These are phyloP conservation scores for Boletus sp. DNA, from an alignment of 1,284 basidiomycete genomes.

Conservation along the genomic window DNA sequence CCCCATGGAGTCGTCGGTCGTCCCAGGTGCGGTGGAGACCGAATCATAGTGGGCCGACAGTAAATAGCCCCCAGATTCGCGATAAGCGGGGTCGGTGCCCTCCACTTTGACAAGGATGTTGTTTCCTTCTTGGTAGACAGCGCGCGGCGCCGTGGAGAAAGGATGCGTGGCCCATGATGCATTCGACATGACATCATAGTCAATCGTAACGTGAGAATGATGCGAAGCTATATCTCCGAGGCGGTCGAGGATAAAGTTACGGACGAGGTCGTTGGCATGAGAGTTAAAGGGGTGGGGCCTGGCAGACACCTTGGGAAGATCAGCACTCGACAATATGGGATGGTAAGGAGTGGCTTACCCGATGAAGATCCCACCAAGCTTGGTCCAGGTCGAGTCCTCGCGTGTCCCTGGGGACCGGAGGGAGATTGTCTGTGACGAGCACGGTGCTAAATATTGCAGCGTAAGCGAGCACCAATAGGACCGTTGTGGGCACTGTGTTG, in stretches of 20 bases:
- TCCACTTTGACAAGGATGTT: constrained; percentile 72
- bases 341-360: constrained; percentile 38
- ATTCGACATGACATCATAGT: constrained; percentile 59
- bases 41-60: constrained; percentile 82
- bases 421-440: constrained; percentile 53
- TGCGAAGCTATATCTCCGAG: constrained; percentile 45
- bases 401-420: constrained; percentile 45
- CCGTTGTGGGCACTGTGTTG: constrained; percentile 47
- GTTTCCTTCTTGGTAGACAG: constrained; percentile 66
- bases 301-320: constrained; percentile 52
- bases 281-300: constrained; percentile 75
- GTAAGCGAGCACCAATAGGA: constrained; percentile 54
- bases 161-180: constrained; percentile 44
- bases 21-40: constrained; percentile 71
- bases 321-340: not conserved
- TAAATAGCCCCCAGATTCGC: constrained; percentile 51
- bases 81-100: constrained; percentile 44
- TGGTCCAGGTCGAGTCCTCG: constrained; percentile 53
- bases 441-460: constrained; percentile 51
- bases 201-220: constrained; percentile 47
- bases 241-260: constrained; percentile 55
- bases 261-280: constrained; percentile 69
- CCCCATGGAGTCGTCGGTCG: constrained; percentile 76
- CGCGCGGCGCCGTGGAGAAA: constrained; percentile 11
- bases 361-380: constrained; percentile 62